Evolutionary conservation across 495 filamentous ascomycete genomes (phyloP), one percentile per base, ranked within the genome.

Genomic region (Xylaria longipes): DNA sequence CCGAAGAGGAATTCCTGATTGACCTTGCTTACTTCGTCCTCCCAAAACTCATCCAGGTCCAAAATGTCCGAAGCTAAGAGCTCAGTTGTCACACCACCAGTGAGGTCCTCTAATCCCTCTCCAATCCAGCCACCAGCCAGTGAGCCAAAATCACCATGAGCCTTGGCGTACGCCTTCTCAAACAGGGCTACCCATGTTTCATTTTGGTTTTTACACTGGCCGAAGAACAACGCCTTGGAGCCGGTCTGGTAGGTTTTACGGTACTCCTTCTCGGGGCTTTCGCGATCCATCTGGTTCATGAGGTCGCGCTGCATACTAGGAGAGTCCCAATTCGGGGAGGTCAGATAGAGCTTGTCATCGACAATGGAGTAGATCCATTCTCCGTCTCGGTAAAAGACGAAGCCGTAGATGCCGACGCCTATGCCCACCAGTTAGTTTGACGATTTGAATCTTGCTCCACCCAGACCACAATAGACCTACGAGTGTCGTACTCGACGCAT

Each of bases 81-180:
- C 79, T 95, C 92, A 1, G 91, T 94, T 3, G 95, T 97, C 46
- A 97, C 94, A 37, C 95, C 95, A 31, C 95, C 95, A 6, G 95
- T 97, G 39, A 98, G 86, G 80, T 98, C 95, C 80, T 98, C 95
- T 62, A 98, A 85, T 1, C 90, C 95, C 79, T 98, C 95, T 8
- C 93, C 93, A 48, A 94, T 93, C 82, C 91, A 95, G 2, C 95
- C 95, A 20, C 94, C 94, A 31, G 94, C 87, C 52, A 97, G 91
- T 0, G 93, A 89, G 17, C 87, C 87, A 73, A 91, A 97, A 76
- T 96, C 84, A 12, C 94, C 94, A 75, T 98, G 95, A 12, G 94
- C 94, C 79, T 98, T 98, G 43, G 95, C 95, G 78, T 95, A 98
- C 0, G 95, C 95, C 80, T 98, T 98, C 77, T 98, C 95, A 1